These are phyloP conservation scores for Gentiana dahurica DNA, from an alignment of 257 asterid species.

Conservation along the genomic window DNA sequence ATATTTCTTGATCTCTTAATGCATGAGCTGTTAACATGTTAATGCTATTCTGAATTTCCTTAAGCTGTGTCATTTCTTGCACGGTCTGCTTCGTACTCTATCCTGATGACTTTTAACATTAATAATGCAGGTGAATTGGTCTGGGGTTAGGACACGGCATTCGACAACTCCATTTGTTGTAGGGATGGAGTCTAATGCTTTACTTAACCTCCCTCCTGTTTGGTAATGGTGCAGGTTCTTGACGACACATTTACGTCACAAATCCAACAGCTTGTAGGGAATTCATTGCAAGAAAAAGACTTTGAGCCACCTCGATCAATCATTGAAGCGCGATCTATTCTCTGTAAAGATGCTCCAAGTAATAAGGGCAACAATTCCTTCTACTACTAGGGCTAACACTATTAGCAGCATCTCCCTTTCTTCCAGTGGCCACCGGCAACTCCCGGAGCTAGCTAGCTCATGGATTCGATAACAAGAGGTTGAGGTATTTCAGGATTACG, in stretches of 20 bases:
- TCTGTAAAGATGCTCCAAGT: constrained; percentile 33
- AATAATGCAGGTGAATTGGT: constrained; percentile 46
- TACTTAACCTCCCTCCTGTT: neutral
- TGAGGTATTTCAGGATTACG: neutral
- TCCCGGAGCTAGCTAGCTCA: neutral
- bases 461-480: neutral
- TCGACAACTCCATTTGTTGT: constrained; percentile 58
- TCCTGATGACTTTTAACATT: neutral
- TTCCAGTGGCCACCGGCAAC: neutral
- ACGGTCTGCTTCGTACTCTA: neutral
- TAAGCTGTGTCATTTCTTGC: neutral
- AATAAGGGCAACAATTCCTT: constrained; percentile 23
- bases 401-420: neutral
- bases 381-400: constrained; percentile 5
- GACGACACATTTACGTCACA: constrained; percentile 43
- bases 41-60: no score
- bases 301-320: constrained; percentile 38
- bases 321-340: constrained; percentile 37
- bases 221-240: constrained; percentile 21
- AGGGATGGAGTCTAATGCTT: neutral
- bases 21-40: neutral
- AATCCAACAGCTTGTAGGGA: constrained; percentile 42
- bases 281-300: constrained; percentile 36
- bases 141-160: constrained; percentile 35
- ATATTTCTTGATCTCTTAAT: neutral